Evolutionary conservation across 495 filamentous ascomycete genomes (phyloP).

Genomic region (Neurospora intermedia): DNA sequence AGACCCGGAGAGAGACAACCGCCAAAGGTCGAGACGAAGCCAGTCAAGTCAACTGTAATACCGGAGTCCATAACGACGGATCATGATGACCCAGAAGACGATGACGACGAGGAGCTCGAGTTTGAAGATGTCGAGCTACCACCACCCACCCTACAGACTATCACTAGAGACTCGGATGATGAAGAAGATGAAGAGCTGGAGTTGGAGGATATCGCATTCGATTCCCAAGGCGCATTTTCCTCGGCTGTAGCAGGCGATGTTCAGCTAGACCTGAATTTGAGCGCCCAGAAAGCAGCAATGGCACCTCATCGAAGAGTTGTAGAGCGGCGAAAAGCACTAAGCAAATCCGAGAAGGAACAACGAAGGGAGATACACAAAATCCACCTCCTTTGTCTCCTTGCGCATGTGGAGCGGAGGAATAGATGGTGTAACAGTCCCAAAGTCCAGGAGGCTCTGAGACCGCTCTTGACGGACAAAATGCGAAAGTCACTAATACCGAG

Average conservation of each 20-base stretch:
- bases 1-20: conserved; percentile 26
- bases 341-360: conserved; percentile 55
- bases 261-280: conserved; percentile 48
- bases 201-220: conserved; percentile 28
- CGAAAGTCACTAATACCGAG: conserved; percentile 54
- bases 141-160: conserved; percentile 17
- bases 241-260: conserved; percentile 27
- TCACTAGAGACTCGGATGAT: conserved; percentile 18
- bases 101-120: conserved; percentile 20
- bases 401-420: conserved; percentile 65
- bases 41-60: conserved; percentile 1
- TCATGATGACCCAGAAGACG: conserved; percentile 18
- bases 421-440: conserved; percentile 75
- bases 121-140: conserved; percentile 29
- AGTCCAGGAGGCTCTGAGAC: conserved; percentile 50
- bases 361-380: conserved; percentile 74
- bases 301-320: conserved; percentile 13
- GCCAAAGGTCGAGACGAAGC: conserved; percentile 7
- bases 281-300: conserved; percentile 30
- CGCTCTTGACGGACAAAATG: conserved; percentile 49
- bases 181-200: conserved; percentile 23
- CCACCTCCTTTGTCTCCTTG: conserved; percentile 72
- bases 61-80: not conserved
- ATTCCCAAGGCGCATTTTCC: conserved; percentile 5
- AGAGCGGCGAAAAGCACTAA: conserved; percentile 51